Percentiles rank a stretch among this genome's conserved stretches.
Conservation (phyloP, 495 filamentous ascomycete genomes). For the Daldinia decipiens region DNA sequence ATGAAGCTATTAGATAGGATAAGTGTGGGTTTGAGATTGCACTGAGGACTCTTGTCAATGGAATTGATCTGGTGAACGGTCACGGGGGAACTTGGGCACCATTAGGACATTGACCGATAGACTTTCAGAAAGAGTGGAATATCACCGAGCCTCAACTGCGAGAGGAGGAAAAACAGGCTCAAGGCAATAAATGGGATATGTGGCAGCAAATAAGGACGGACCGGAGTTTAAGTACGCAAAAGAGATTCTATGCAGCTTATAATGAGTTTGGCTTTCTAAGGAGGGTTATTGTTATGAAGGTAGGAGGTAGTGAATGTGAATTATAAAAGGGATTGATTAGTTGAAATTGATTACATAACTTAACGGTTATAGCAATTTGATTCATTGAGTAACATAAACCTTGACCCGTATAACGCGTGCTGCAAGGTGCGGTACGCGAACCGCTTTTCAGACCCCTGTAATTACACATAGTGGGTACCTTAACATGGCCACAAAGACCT, state of each 20-base stretch:
- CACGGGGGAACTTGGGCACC: neutral
- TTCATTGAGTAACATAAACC: too few relatives aligned
- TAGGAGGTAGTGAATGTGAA: too few relatives aligned
- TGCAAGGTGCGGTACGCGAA: conserved; percentile 2
- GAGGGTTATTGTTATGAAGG: too few relatives aligned
- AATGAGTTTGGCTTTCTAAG: neutral
- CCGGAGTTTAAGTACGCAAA: too few relatives aligned
- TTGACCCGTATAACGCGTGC: neutral
- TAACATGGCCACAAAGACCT: neutral
- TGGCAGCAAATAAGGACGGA: neutral
- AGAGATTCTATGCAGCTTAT: too few relatives aligned
- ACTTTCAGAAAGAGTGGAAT: neutral
- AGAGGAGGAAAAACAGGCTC: neutral
- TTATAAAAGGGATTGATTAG: too few relatives aligned
- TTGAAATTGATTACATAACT: too few relatives aligned
- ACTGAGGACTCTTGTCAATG: neutral
- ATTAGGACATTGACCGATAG: neutral
- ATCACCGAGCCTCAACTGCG: neutral
- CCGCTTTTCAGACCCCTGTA: neutral
- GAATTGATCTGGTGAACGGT: neutral
- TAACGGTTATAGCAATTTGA: too few relatives aligned
- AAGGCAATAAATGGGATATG: neutral
- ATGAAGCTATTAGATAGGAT: neutral
- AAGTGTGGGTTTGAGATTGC: neutral
- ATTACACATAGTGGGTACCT: too few relatives aligned